Percentiles rank a stretch among this genome's conserved stretches.
Evolutionary conservation across 345 rosid genomes (phyloP).

Genomic region (Ceriops decandra): DNA sequence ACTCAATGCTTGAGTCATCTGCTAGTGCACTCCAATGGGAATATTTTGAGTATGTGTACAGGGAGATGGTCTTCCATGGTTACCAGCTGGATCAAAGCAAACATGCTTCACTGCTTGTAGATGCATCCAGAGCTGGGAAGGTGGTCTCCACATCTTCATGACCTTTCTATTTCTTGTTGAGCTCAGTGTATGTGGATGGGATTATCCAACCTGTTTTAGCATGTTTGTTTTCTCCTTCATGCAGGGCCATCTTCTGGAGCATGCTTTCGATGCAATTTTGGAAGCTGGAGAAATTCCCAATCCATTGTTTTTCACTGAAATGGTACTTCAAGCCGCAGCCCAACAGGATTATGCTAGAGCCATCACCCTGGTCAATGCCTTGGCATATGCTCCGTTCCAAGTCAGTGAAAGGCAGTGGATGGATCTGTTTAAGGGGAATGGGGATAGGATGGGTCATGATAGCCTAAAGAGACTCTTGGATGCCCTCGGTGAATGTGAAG

Average conservation of each 20-base stretch:
- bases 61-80: conserved; percentile 66
- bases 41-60: conserved; percentile 80
- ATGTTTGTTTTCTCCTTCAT: conserved; percentile 21
- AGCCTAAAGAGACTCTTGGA: conserved; percentile 44
- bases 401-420: conserved; percentile 75
- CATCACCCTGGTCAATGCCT: conserved; percentile 44
- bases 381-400: conserved; percentile 78
- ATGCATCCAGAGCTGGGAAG: conserved; percentile 87
- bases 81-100: conserved; percentile 67
- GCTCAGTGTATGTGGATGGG: conserved; percentile 3
- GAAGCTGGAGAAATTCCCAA: conserved; percentile 86
- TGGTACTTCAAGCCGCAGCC: conserved; percentile 57
- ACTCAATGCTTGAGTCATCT: conserved; percentile 84
- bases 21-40: conserved; percentile 85
- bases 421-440: conserved; percentile 43
- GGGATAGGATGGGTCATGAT: conserved; percentile 34
- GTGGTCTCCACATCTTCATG: conserved; percentile 26
- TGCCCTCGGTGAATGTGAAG: conserved; percentile 42
- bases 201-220: neutral
- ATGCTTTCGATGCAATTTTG: conserved; percentile 68
- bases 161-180: neutral
- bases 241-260: conserved; percentile 77
- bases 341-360: conserved; percentile 59
- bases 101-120: conserved; percentile 50
- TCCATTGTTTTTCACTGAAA: conserved; percentile 55